Conservation (phyloP, 805 yeast species). For the Pichia cabralensis region DNA sequence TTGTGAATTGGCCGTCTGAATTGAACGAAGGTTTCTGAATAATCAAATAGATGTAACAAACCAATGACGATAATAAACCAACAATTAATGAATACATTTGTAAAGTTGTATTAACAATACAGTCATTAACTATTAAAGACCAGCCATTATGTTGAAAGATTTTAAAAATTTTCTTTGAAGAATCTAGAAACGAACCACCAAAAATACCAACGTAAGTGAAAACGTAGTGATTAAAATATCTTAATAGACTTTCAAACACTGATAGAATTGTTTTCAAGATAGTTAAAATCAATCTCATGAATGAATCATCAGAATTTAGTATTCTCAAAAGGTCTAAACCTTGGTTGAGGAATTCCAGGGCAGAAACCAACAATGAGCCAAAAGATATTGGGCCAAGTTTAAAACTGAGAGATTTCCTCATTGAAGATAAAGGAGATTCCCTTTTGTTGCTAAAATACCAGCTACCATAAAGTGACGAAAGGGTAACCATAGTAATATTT, state of each 20-base stretch:
- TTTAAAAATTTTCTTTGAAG: constrained; percentile 72
- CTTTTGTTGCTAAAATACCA: too few species aligned
- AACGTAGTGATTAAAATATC: constrained; percentile 66
- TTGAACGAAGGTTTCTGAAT: constrained; percentile 65
- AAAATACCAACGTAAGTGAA: constrained; percentile 79
- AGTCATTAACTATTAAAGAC: constrained; percentile 76
- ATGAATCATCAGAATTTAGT: not conserved
- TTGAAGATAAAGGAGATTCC: too few species aligned
- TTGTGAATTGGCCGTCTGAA: constrained; percentile 44
- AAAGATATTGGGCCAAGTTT: constrained; percentile 54
- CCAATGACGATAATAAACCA: constrained; percentile 34
- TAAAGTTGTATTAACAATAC: constrained; percentile 66
- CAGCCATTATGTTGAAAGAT: constrained; percentile 66
- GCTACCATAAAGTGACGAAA: constrained; percentile 77
- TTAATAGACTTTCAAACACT: constrained; percentile 2
- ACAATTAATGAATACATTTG: constrained; percentile 55
- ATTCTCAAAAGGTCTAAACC: too few species aligned
- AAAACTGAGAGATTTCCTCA: constrained; percentile 61
- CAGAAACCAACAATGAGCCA: too few species aligned
- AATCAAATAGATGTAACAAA: constrained; percentile 56
- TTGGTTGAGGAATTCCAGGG: too few species aligned
- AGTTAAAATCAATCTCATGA: not conserved
- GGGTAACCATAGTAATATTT: constrained; percentile 68
- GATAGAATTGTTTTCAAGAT: not conserved
- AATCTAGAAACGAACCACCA: constrained; percentile 61